A percentile compares a stretch with the other conserved stretches of the same genome.
These are phyloP conservation scores for Amanita fuliginea DNA, from an alignment of 768 basidiomycete genomes.

Conservation along the genomic window DNA sequence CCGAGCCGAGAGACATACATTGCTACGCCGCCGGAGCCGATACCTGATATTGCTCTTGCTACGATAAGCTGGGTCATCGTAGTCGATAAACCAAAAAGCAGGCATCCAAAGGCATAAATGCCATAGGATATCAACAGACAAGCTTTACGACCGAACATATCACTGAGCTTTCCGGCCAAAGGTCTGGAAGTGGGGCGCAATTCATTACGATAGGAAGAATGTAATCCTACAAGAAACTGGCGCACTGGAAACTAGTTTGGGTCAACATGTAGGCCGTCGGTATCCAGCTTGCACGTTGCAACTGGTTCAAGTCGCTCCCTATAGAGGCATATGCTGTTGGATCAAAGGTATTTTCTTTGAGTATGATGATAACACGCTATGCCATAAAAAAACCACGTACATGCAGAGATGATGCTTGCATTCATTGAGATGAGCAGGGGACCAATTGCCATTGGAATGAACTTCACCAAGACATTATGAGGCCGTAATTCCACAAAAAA, in stretches of 20 bases:
- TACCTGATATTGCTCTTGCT: constrained; percentile 43
- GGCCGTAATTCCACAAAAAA: background rate
- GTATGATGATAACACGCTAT: background rate
- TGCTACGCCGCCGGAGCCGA: constrained; percentile 54
- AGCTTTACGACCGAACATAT: constrained; percentile 52
- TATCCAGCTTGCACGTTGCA: constrained; percentile 60
- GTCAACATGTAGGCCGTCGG: constrained; percentile 54
- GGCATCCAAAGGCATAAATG: constrained; percentile 41
- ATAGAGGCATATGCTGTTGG: constrained; percentile 38
- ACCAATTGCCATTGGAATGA: constrained; percentile 37
- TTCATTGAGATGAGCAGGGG: constrained; percentile 41
- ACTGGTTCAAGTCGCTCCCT: constrained; percentile 46
- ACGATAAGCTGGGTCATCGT: constrained; percentile 44
- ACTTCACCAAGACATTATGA: constrained; percentile 12
- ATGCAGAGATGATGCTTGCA: constrained; percentile 39
- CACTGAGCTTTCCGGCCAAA: constrained; percentile 53
- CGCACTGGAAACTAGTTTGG: constrained; percentile 49
- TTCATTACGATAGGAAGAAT: background rate
- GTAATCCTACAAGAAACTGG: background rate
- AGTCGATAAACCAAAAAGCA: constrained; percentile 41
- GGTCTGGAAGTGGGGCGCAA: constrained; percentile 26
- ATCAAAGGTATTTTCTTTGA: background rate
- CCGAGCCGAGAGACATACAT: constrained; percentile 29
- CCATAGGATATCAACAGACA: constrained; percentile 46
- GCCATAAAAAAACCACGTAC: constrained; percentile 12